Percentiles rank a stretch among this genome's conserved stretches.
phyloP scores from a whole-genome alignment of 495 filamentous ascomycete species.

The Glarea lozoyensis region DNA sequence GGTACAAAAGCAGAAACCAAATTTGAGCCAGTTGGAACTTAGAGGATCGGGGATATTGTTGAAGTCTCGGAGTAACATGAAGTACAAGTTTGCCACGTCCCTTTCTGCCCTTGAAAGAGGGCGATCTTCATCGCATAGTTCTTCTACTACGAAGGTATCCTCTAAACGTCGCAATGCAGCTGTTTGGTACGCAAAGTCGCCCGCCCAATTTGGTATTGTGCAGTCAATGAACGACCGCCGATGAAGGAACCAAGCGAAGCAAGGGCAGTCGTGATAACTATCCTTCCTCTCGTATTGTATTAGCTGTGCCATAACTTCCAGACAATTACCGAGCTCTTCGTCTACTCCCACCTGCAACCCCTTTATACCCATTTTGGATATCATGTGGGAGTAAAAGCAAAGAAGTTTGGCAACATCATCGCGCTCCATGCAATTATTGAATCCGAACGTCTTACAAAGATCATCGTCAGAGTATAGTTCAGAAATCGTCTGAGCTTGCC shows the following conservation, averaged over 20 bases:
- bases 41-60: conserved; percentile 1
- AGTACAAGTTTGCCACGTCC: background rate
- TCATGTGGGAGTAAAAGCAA: conserved; percentile 3
- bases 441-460: conserved; percentile 7
- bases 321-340: background rate
- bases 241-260: conserved; percentile 1
- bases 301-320: conserved; percentile 1
- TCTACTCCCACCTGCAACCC: conserved; percentile 1
- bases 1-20: conserved; percentile 7
- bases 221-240: background rate
- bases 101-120: background rate
- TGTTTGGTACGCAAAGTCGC: background rate
- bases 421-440: conserved; percentile 5
- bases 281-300: background rate
- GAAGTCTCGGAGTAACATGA: conserved; percentile 1
- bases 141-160: background rate
- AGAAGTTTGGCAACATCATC: conserved; percentile 9
- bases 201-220: background rate
- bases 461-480: conserved; percentile 8
- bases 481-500: conserved; percentile 1
- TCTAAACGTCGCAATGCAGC: background rate
- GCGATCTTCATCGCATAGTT: background rate
- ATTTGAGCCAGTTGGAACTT: background rate
- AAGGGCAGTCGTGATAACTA: conserved; percentile 1
- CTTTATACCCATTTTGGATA: background rate